Base-by-base conservation (phyloP, 2,329 filamentous ascomycete genomes). In the Aspergillus brunneoviolaceus region DNA sequence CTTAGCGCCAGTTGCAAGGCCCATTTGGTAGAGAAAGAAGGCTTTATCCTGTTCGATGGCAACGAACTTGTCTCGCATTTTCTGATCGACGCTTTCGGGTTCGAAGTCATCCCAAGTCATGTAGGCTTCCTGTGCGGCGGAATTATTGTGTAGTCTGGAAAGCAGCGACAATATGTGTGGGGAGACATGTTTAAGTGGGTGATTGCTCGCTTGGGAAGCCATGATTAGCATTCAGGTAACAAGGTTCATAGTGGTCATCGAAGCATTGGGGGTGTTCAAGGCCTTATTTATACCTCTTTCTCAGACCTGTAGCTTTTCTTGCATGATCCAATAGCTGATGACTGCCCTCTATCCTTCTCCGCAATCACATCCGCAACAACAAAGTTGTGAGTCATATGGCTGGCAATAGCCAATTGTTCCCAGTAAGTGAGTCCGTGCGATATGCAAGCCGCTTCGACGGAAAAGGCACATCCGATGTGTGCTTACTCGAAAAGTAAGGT, bases 11-110 rank as follows among this genome's bases (percentile, higher is more conserved):
- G 73, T 81, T 11, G 79, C 75, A 3, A 79, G 78, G 2, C 80
- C 68, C 0, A 88, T 76, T 19, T 83, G 80, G 69, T 88, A 87
- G 1, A 85, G 72, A 45, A 86, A 78, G 3, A 80, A 75, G 65
- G 80, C 84, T 69, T 88, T 88, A 68, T 87, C 84, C 9, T 78
- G 73, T 42, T 87, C 84, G 1, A 88, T 76, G 0, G 84, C 84
- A 55, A 88, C 81, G 68, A 87, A 87, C 66, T 84, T 84, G 67
- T 86, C 82, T 6, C 72, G 76, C 80, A 82, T 81, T 23, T 78
- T 69, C 23, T 72, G 65, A 55, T 82, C 76, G 39, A 45, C 39
- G 6, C 12, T 19, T 9, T 19, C n/a, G 5, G 39, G 16, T 16
- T 45, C 16, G 39, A 45, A 45, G 39, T 45, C 39, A 10, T 45